These are phyloP conservation scores for Aquilaria malaccensis DNA, from an alignment of 345 rosid species.

Conservation along the genomic window DNA sequence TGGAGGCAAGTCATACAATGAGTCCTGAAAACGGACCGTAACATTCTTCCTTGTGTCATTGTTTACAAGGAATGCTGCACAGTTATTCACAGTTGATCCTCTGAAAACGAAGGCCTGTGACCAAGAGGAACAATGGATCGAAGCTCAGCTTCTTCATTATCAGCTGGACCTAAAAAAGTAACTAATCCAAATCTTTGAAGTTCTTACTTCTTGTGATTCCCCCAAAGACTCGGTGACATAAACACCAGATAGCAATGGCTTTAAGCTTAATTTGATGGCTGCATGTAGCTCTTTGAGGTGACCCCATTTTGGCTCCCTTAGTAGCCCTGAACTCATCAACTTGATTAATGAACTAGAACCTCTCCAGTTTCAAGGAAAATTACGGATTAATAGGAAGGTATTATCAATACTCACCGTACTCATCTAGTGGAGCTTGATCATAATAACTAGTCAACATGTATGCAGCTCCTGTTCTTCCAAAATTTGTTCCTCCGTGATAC, in stretches of 20 bases:
- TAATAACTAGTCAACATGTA: slow-evolving; percentile 57
- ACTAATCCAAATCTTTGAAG: not conserved
- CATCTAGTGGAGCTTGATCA: slow-evolving; percentile 82
- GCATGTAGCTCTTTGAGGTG: slow-evolving; percentile 72
- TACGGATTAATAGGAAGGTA: not conserved
- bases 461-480: slow-evolving; percentile 56
- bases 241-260: slow-evolving; percentile 48
- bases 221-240: slow-evolving; percentile 30
- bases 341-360: not conserved
- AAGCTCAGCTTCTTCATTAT: not conserved
- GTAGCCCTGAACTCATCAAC: slow-evolving; percentile 33
- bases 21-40: slow-evolving; percentile 36
- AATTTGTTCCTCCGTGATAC: slow-evolving; percentile 94
- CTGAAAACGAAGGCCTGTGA: slow-evolving; percentile 59
- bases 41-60: slow-evolving; percentile 20
- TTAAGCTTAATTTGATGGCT: slow-evolving; percentile 47
- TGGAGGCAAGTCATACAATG: slow-evolving; percentile 46
- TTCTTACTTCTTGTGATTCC: slow-evolving; percentile 50
- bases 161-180: too few relatives aligned
- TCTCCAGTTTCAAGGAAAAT: not conserved
- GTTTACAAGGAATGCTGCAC: slow-evolving; percentile 71
- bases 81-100: slow-evolving; percentile 23
- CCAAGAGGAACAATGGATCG: not conserved
- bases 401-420: slow-evolving; percentile 45
- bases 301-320: slow-evolving; percentile 75